Evolutionary conservation across 2,329 filamentous ascomycete species (phyloP).

Genomic region (Chrysoporthe puriensis): DNA sequence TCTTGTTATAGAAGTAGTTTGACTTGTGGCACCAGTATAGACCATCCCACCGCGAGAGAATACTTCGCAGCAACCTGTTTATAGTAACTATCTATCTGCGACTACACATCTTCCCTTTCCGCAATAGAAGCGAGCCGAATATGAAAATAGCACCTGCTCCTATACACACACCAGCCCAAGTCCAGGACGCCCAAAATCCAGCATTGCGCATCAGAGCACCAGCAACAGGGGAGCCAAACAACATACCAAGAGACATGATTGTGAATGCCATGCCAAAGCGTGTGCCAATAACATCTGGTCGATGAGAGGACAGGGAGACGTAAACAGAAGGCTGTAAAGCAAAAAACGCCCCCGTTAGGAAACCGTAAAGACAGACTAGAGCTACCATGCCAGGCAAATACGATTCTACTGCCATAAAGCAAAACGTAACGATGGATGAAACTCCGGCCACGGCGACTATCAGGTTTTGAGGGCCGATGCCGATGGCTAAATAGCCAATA

Average conservation of each 20-base stretch:
- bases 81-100: neutral
- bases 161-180: neutral
- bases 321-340: conserved; percentile 19
- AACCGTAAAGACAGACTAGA: conserved; percentile 11
- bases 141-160: neutral
- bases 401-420: conserved; percentile 3
- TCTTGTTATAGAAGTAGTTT: neutral
- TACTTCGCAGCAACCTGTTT: neutral
- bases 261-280: conserved; percentile 23
- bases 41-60: neutral
- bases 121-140: neutral
- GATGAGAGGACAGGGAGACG: neutral
- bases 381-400: conserved; percentile 8
- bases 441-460: conserved; percentile 3
- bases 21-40: neutral
- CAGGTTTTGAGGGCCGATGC: conserved; percentile 18
- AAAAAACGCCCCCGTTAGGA: conserved; percentile 18
- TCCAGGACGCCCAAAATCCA: neutral
- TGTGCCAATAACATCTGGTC: conserved; percentile 15
- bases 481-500: conserved; percentile 5
- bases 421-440: conserved; percentile 5
- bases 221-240: conserved; percentile 13
- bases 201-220: neutral
- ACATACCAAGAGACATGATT: conserved; percentile 18
- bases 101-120: neutral